Percentiles rank a stretch among this genome's conserved stretches.
Conservation (phyloP, 2,329 filamentous ascomycete genomes). For the Zarea fungicola region DNA sequence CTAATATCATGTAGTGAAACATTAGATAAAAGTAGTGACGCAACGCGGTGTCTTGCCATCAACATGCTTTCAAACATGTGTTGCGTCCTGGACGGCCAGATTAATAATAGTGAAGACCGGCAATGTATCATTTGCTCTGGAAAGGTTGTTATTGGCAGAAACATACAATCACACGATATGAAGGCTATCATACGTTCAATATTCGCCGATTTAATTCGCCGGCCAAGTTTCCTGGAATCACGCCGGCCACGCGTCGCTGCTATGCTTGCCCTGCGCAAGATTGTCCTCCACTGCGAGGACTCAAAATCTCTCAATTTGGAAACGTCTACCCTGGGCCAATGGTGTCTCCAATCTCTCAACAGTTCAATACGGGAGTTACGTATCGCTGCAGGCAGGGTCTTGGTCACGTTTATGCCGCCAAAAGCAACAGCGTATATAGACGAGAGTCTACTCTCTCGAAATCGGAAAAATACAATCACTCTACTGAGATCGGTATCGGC, state of each 20-base stretch:
- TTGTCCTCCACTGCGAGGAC: slow-evolving; percentile 62
- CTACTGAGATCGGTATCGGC: slow-evolving; percentile 69
- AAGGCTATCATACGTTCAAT: slow-evolving; percentile 37
- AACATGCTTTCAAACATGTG: slow-evolving; percentile 8
- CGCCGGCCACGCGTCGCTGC: slow-evolving; percentile 61
- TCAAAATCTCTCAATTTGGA: slow-evolving; percentile 60
- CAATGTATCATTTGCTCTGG: slow-evolving; percentile 4
- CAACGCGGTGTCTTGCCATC: slow-evolving; percentile 4
- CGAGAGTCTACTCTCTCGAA: slow-evolving; percentile 23
- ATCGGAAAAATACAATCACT: slow-evolving; percentile 65
- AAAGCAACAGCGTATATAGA: slow-evolving; percentile 17
- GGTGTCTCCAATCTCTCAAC: slow-evolving; percentile 74
- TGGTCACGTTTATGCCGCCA: slow-evolving; percentile 58
- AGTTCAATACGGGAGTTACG: slow-evolving; percentile 83
- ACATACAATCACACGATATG: slow-evolving; percentile 1
- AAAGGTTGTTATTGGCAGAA: background rate
- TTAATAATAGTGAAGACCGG: background rate
- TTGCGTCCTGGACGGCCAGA: background rate
- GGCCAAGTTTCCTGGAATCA: slow-evolving; percentile 44
- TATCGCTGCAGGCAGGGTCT: slow-evolving; percentile 66
- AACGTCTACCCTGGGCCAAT: slow-evolving; percentile 64
- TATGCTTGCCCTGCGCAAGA: slow-evolving; percentile 64
- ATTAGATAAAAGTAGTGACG: background rate
- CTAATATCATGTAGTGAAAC: background rate
- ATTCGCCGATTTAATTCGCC: slow-evolving; percentile 42